These are phyloP conservation scores for Powellomyces hirtus DNA, from an alignment of 192 early-diverging fungal genomes.

Conservation along the genomic window DNA sequence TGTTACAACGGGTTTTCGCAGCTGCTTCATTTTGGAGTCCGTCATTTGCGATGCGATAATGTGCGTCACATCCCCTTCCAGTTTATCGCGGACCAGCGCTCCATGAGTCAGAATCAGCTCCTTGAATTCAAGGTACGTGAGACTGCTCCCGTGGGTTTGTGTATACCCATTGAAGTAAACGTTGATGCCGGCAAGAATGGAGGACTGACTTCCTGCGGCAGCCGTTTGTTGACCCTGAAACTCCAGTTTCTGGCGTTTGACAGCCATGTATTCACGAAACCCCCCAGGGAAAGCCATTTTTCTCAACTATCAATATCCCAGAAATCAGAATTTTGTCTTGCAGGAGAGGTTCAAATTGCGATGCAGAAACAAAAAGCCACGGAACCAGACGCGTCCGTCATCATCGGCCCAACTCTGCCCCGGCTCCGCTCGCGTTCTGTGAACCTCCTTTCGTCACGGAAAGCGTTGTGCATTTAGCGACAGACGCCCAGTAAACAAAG, in stretches of 20 bases:
- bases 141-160: not conserved
- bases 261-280: slow-evolving; percentile 42
- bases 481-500: no score
- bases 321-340: no score
- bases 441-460: no score
- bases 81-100: slow-evolving; percentile 31
- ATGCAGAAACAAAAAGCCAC: no score
- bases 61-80: slow-evolving; percentile 37
- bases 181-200: slow-evolving; percentile 16
- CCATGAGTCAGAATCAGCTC: slow-evolving; percentile 34
- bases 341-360: no score
- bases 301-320: no score
- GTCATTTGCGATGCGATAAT: slow-evolving; percentile 45
- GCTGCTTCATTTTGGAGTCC: slow-evolving; percentile 16
- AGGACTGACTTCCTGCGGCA: not conserved
- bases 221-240: slow-evolving; percentile 28
- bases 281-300: slow-evolving; percentile 39
- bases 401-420: no score
- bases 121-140: slow-evolving; percentile 24
- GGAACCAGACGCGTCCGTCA: no score
- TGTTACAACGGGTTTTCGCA: slow-evolving; percentile 40
- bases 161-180: slow-evolving; percentile 38
- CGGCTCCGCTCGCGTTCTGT: no score
- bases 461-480: no score
- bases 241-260: slow-evolving; percentile 43